Base-by-base conservation (phyloP, 2,329 filamentous ascomycete genomes). In the Fonsecaea pugnacius region DNA sequence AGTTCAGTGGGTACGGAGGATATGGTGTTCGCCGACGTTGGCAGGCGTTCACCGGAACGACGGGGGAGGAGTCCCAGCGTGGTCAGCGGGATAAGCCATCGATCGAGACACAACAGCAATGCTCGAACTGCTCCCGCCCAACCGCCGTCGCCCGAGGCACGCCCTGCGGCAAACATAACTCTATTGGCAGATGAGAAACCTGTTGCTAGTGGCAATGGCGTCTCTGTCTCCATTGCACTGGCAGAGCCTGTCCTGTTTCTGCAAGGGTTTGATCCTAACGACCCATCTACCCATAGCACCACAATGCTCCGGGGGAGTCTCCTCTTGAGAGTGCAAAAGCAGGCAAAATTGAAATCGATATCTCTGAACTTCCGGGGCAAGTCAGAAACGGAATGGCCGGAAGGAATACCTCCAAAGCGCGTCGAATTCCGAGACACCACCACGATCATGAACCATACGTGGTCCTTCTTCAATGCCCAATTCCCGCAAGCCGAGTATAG, bases 361-460 rank as follows among this genome's bases (percentile, higher is more conserved):
- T 92, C 90, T 5, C 82, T 99, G 58, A 94, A 91, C 72, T 91
- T 99, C 70, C 86, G 89, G 46, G 95, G 94, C 33, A 89, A 88
- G 74, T 91, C 92, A 2, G 86, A 90, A 68, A 98, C 95, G 1
- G 92, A 96, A 74, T 99, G 95, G 95, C 94, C 95, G 16, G 95
- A 98, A 80, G 92, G 87, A 85, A 95, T 98, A 33, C 94, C 95
- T 2, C 92, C 93, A 0, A 84, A 89, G 63, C 96, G 96, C 76
- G 84, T 89, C 1, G 91, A 96, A 46, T 87, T 91, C 59, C 89
- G 87, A 72, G 92, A 98, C 74, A 90, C 91, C 67, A 90, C 95
- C 70, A 91, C 88, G 3, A 83, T 98, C 65, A 89, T 96, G 77
- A 94, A 91, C 46, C 93, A 97, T 73, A 94, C 88, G 18, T 88